Base-by-base conservation (phyloP, 2,329 filamentous ascomycete species). In the Pseudophaeomoniella oleicola region DNA sequence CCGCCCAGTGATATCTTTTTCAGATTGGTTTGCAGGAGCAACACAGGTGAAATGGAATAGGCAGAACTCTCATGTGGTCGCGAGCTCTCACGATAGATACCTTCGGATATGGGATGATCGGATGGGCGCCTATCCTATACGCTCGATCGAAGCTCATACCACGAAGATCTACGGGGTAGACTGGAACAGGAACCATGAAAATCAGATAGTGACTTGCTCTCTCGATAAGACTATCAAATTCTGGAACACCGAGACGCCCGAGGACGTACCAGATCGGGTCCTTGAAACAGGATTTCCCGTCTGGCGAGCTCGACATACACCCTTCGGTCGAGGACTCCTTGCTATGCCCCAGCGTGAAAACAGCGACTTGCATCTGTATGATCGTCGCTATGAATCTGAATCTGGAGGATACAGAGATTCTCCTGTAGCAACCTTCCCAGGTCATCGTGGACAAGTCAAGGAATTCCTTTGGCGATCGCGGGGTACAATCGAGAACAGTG, bases 91-190 rank as follows among this genome's bases (percentile, higher is more conserved):
- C 59, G 86, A 94, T 57, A 77, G 78, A 34, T 85, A 77, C 61
- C 65, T 94, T 31, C 80, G 84, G 42, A 84, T 94, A 36, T 94
- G 87, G 87, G 87, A 94, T 56, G 78, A 82, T 51, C 71, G 87
- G 34, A 82, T 80, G 51, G 75, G 85, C 1, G 79, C 81, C 3
- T 69, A 75, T 40, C 86, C 87, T 4, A 60, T 94, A 31, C 78
- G 77, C 41, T 88, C 84, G 12, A 92, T 94, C 43, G 77, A 78
- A 51, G 88, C 87, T 0, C 87, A 94, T 50, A 75, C 74, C 19
- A 94, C 86, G 27, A 94, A 94, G 58, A 94, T 94, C 41, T 94
- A 94, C 53, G 88, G 88, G 17, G 67, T 94, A 19, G 88, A 94
- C 57, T 94, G 88, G 88, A 92, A 92, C 52, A 74, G 88, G 36